Conservation (phyloP, 345 rosid genomes). For the Euphorbia lathyris region DNA sequence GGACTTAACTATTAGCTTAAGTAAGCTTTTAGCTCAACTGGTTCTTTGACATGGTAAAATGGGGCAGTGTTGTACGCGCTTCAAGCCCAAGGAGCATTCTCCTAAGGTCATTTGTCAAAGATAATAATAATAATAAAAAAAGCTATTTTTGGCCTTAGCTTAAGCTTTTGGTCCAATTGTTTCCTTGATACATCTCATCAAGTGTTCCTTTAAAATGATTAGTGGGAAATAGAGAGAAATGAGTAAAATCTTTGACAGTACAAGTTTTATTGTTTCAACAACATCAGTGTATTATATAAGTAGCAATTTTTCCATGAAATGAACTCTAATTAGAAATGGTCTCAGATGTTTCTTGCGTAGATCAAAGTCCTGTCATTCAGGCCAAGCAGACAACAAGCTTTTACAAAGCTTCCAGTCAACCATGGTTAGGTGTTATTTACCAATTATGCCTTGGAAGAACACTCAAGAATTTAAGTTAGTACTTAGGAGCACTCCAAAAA, state of each 20-base stretch:
- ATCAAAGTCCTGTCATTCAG: neutral
- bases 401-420: neutral
- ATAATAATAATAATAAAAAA: too few species aligned
- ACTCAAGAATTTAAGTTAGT: neutral
- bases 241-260: neutral
- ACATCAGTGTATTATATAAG: neutral
- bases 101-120: too few species aligned
- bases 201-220: too few species aligned
- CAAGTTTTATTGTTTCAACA: neutral
- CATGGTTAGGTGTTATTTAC: neutral
- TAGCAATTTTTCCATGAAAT: neutral
- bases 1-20: too few species aligned
- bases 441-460: neutral
- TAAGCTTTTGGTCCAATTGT: too few species aligned
- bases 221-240: too few species aligned
- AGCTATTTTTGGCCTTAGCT: too few species aligned
- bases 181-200: neutral
- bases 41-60: too few species aligned
- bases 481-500: too few species aligned
- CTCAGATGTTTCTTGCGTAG: neutral
- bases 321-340: neutral
- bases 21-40: too few species aligned
- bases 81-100: too few species aligned
- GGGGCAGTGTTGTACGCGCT: too few species aligned
- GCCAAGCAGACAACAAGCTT: neutral